A percentile compares a stretch with the other conserved stretches of the same genome.
These are phyloP conservation scores for Aspergillus conjunctus DNA, from an alignment of 495 filamentous ascomycete species.

Conservation along the genomic window DNA sequence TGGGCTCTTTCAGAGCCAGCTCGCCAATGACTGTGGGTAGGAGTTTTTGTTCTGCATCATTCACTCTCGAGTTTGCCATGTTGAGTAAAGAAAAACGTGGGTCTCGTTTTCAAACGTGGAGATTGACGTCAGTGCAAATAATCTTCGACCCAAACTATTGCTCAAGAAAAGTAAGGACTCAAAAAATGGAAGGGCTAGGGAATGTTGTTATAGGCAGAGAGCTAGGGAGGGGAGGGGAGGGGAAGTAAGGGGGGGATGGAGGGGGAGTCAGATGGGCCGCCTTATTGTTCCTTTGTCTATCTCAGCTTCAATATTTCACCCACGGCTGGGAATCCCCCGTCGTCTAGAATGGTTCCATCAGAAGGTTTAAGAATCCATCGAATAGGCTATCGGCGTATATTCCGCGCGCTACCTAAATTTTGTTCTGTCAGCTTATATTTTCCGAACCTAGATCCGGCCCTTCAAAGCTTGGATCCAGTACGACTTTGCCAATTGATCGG, in stretches of 20 bases:
- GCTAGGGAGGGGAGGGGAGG: not conserved
- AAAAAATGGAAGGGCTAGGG: not conserved
- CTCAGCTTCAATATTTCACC: too few species aligned
- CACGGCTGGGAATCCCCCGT: too few species aligned
- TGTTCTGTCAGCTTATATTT: not conserved
- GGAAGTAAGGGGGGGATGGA: not conserved
- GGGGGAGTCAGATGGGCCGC: too few species aligned
- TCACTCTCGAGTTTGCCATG: not conserved
- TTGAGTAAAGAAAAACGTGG: not conserved
- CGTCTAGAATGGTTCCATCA: too few species aligned
- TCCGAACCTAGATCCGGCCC: not conserved
- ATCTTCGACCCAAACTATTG: not conserved
- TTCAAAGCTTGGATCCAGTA: not conserved
- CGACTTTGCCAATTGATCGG: not conserved
- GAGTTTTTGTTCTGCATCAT: not conserved
- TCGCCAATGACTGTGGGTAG: constrained; percentile 27
- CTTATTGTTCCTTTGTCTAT: too few species aligned
- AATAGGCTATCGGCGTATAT: too few species aligned
- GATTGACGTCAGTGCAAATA: not conserved
- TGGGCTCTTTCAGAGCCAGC: constrained; percentile 5
- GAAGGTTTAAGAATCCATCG: too few species aligned
- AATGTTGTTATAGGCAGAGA: not conserved
- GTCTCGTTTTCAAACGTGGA: not conserved
- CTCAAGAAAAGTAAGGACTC: not conserved
- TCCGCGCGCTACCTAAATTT: too few species aligned